Base-by-base conservation (phyloP, 768 basidiomycete species). In the Chalciporus sphaerocephalus region DNA sequence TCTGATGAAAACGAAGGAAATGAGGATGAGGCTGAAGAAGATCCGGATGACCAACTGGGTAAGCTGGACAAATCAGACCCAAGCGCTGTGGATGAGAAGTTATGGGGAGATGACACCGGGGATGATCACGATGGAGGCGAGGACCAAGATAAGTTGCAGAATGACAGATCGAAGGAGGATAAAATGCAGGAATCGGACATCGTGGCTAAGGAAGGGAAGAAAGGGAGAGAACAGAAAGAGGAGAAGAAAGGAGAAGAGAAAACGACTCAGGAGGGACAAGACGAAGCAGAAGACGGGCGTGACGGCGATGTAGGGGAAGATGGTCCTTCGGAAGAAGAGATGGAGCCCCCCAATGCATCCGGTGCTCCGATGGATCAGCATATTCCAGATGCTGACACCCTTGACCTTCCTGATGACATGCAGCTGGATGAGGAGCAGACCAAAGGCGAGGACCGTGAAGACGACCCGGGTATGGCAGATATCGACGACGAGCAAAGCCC, bases 371-470 rank as follows among this genome's bases (percentile, higher is more conserved):
- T 92, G 67, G 85, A 94, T 46, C 80, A 92, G 16, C 73, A 81
- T 48, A 66, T 92, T 36, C 83, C 76, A 18, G 89, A 96, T 49
- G 85, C 85, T 3, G 76, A 95, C 41, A 83, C 81, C 5, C 75
- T 98, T 35, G 87, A 98, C 57, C 74, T 98, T 9, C 95, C 95
- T 0, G 94, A 97, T 25, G 83, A 92, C 51, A 73, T 95, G 67
- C 71, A 91, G 42, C 62, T 94, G 20, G 74, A 72, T 17, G 64
- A 69, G 40, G 54, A 54, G 16, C 53, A 48, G 22, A 65, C 65
- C 37, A 60, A 65, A 23, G 51, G 44, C 17, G 61, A 66, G 8
- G 60, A 59, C 17, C 50, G 53, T 2, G 51, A 11, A n/a, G 60
- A 67, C 38, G 59, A 57, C 16, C 40, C 49, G 5, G 55, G 40